These are phyloP conservation scores for Xylaria palmicola DNA, from an alignment of 495 filamentous ascomycete species.

Conservation along the genomic window DNA sequence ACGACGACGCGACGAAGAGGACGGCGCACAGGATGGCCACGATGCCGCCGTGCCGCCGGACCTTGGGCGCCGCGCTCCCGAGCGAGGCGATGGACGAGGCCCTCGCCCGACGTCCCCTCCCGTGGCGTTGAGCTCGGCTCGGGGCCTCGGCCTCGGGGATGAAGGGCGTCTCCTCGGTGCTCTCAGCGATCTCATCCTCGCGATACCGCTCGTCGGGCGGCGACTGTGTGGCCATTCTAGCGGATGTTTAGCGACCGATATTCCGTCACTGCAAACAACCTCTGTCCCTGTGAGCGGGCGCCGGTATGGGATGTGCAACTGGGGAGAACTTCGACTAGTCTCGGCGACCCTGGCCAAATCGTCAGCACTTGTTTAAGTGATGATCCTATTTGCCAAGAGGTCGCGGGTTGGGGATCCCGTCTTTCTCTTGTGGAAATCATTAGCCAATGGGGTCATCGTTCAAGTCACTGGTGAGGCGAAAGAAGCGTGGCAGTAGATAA, in stretches of 20 bases:
- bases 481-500: no score
- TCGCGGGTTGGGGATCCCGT: background rate
- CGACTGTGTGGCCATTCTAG: slow-evolving; percentile 3
- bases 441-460: no score
- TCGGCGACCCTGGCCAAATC: background rate
- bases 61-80: background rate
- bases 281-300: background rate
- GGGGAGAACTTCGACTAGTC: no score
- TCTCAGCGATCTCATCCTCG: background rate
- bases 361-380: background rate
- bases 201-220: background rate
- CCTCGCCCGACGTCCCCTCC: background rate
- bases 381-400: background rate
- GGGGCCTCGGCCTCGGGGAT: background rate
- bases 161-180: slow-evolving; percentile 11
- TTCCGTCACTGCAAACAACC: background rate
- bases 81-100: background rate
- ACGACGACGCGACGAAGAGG: slow-evolving; percentile 17
- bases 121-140: background rate
- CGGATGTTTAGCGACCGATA: background rate
- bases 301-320: no score
- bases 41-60: slow-evolving; percentile 8
- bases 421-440: background rate
- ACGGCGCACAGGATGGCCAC: slow-evolving; percentile 16
- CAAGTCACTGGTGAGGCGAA: no score